These are phyloP conservation scores for Phytopythium oedochilum DNA, from an alignment of 352 stramenopile genomes.

Conservation along the genomic window DNA sequence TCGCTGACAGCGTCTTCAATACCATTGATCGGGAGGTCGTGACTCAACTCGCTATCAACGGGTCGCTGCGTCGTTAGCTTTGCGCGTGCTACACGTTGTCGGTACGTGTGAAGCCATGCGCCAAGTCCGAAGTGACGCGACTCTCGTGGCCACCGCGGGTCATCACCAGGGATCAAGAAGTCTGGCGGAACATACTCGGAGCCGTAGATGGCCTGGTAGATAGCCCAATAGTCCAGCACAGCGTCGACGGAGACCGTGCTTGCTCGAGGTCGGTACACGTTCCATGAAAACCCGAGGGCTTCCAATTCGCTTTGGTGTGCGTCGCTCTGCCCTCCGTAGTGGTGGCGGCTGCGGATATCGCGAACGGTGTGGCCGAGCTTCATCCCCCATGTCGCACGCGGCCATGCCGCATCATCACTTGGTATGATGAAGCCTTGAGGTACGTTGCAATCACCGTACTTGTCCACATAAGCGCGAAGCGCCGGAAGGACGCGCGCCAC, in stretches of 20 bases:
- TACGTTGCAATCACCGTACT: conserved; percentile 86
- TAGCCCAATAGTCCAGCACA: conserved; percentile 42
- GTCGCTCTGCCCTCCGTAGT: conserved; percentile 86
- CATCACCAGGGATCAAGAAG: conserved; percentile 72
- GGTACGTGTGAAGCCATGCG: conserved; percentile 74
- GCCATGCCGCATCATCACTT: conserved; percentile 65
- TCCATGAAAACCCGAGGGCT: conserved; percentile 90
- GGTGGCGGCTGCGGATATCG: conserved; percentile 84
- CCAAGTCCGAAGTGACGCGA: conserved; percentile 85
- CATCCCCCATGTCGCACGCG: conserved; percentile 75
- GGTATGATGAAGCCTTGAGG: conserved; percentile 89
- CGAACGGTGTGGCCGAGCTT: conserved; percentile 87
- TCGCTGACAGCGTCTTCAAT: conserved; percentile 13
- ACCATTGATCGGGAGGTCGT: neutral
- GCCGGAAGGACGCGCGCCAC: conserved; percentile 57
- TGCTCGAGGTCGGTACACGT: conserved; percentile 31
- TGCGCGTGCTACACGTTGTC: conserved; percentile 6
- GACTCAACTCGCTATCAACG: neutral
- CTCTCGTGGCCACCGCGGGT: conserved; percentile 80
- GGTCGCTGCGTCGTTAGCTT: neutral
- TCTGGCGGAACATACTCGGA: conserved; percentile 49
- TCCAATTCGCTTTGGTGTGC: conserved; percentile 74
- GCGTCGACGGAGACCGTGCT: conserved; percentile 40
- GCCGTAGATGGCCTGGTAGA: conserved; percentile 85
- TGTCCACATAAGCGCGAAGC: conserved; percentile 77